phyloP scores from a whole-genome alignment of 257 asterid species.

The Ilex aquifolium region DNA sequence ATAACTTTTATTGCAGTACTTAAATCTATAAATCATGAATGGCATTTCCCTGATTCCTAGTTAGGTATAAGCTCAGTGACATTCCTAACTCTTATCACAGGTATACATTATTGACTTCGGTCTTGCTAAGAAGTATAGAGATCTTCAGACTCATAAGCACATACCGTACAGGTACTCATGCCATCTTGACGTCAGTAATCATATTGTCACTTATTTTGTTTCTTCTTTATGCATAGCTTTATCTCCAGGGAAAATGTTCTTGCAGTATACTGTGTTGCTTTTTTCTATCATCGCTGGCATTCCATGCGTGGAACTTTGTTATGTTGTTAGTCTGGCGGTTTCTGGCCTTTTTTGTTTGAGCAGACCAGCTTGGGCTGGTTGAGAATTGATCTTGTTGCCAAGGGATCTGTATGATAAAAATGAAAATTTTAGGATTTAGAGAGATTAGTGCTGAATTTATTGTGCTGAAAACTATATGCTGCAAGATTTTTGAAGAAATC shows the following conservation, averaged over 20 bases:
- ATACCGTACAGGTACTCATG: slow-evolving; percentile 33
- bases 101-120: slow-evolving; percentile 33
- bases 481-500: too few species aligned
- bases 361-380: background rate
- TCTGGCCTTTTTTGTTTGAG: background rate
- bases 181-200: background rate
- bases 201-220: background rate
- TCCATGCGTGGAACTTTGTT: background rate
- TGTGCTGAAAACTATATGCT: too few species aligned
- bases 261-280: too few species aligned
- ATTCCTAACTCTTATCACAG: slow-evolving; percentile 21
- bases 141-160: slow-evolving; percentile 39
- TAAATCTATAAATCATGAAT: background rate
- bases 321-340: background rate
- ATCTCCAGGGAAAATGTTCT: too few species aligned
- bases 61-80: slow-evolving; percentile 2
- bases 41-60: background rate
- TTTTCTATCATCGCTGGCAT: background rate
- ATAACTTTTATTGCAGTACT: slow-evolving; percentile 1
- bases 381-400: too few species aligned
- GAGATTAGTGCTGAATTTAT: too few species aligned
- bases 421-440: too few species aligned
- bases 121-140: slow-evolving; percentile 37
- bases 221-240: background rate
- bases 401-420: too few species aligned